phyloP scores from a whole-genome alignment of 768 basidiomycete genomes.

The Saitozyma sp. region DNA sequence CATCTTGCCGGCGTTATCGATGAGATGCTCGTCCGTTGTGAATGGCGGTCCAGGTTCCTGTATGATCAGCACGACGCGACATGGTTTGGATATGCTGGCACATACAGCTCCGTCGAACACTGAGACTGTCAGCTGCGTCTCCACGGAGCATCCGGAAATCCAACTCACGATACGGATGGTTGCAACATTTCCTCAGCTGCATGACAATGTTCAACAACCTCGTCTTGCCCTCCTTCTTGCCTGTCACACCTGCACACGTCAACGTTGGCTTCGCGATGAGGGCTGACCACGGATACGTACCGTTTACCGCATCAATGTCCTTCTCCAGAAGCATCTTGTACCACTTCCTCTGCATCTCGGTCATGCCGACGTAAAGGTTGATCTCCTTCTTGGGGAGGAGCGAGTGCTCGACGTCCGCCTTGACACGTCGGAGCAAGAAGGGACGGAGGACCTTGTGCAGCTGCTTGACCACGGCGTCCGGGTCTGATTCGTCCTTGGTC shows the following conservation, averaged over 20 bases:
- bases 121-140: constrained; percentile 11
- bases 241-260: constrained; percentile 66
- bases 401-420: constrained; percentile 94
- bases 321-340: constrained; percentile 90
- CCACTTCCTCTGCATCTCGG: constrained; percentile 98
- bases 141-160: neutral
- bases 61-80: neutral
- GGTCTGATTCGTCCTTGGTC: constrained; percentile 71
- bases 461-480: constrained; percentile 91
- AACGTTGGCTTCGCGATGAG: neutral
- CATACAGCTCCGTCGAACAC: constrained; percentile 52
- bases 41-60: constrained; percentile 97
- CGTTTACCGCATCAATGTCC: constrained; percentile 98
- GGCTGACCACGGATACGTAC: constrained; percentile 53
- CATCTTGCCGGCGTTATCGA: constrained; percentile 96
- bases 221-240: constrained; percentile 98
- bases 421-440: constrained; percentile 89
- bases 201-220: constrained; percentile 98
- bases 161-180: constrained; percentile 53
- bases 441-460: constrained; percentile 94
- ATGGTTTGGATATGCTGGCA: neutral
- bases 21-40: constrained; percentile 94
- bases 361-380: constrained; percentile 94
- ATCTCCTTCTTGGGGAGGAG: constrained; percentile 97
- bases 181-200: constrained; percentile 67